A percentile compares a stretch with the other conserved stretches of the same genome.
Evolutionary conservation across 305 asterid genomes (phyloP).

Genomic region (Euphrasia arctica): DNA sequence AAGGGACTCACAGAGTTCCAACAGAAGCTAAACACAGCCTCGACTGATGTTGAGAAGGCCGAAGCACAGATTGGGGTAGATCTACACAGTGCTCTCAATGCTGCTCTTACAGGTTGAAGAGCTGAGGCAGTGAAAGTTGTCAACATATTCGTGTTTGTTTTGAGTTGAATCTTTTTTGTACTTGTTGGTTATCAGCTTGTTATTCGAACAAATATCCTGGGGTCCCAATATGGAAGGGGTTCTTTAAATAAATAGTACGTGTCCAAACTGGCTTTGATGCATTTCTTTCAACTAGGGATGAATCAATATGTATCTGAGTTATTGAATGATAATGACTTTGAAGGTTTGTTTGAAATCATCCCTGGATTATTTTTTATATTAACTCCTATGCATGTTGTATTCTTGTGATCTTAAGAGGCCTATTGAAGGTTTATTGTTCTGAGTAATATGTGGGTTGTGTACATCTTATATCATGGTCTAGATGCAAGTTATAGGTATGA

Average conservation of each 20-base stretch:
- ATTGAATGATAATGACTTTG: background rate
- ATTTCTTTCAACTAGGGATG: constrained; percentile 12
- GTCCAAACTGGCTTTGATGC: constrained; percentile 22
- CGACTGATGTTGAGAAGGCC: constrained; percentile 84
- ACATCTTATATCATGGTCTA: no score
- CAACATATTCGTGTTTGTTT: constrained; percentile 17
- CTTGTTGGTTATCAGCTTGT: constrained; percentile 25
- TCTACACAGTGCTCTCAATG: constrained; percentile 84
- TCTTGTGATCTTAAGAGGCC: background rate
- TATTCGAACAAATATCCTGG: constrained; percentile 15
- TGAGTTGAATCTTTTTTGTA: constrained; percentile 25
- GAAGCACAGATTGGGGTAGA: constrained; percentile 90
- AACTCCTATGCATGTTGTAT: background rate
- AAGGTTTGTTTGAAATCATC: constrained; percentile 3
- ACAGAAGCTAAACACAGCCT: constrained; percentile 72
- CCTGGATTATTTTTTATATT: background rate
- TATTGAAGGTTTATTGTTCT: no score
- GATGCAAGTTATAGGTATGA: no score
- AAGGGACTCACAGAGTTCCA: constrained; percentile 71
- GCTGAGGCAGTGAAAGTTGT: constrained; percentile 9
- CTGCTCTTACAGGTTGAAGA: constrained; percentile 69
- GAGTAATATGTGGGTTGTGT: no score
- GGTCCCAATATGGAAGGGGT: constrained; percentile 21
- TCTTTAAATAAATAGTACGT: constrained; percentile 30
- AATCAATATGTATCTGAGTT: constrained; percentile 1